Percentiles rank a stretch among this genome's conserved stretches.
These are phyloP conservation scores for Phellopilus nigrolimitatus DNA, from an alignment of 1,284 basidiomycete genomes.

Conservation along the genomic window DNA sequence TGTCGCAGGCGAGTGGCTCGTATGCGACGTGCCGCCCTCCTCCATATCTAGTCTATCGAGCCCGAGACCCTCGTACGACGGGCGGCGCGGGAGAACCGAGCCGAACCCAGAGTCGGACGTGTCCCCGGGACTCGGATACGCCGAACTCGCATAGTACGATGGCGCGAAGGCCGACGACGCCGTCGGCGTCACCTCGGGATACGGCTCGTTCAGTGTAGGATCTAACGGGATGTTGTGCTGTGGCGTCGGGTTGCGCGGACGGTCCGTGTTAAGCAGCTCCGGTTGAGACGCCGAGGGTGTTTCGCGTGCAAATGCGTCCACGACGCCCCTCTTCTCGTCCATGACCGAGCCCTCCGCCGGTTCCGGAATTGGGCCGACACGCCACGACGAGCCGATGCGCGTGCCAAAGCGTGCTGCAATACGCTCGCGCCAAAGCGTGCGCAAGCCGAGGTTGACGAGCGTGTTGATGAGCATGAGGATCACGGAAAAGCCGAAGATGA, in stretches of 20 bases:
- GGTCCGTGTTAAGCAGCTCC: constrained; percentile 22
- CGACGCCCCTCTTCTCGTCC: constrained; percentile 7
- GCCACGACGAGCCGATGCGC: constrained; percentile 24
- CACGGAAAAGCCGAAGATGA: constrained; percentile 46
- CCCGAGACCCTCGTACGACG: constrained; percentile 2
- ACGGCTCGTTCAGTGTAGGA: constrained; percentile 38
- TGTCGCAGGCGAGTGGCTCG: not conserved
- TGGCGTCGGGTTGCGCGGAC: constrained; percentile 54
- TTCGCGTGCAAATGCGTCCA: not conserved
- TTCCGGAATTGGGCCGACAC: constrained; percentile 18
- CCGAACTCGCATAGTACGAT: not conserved
- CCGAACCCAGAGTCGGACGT: not conserved
- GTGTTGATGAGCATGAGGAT: constrained; percentile 56
- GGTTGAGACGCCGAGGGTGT: not conserved
- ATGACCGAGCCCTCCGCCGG: constrained; percentile 1
- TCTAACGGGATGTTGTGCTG: constrained; percentile 41
- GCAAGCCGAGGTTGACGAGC: constrained; percentile 41
- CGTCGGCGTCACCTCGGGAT: constrained; percentile 37
- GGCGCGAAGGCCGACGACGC: constrained; percentile 27
- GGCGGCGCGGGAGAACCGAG: not conserved
- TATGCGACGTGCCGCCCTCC: not conserved
- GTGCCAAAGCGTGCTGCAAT: constrained; percentile 21
- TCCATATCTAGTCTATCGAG: constrained; percentile 3
- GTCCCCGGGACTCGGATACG: not conserved
- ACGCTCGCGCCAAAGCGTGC: constrained; percentile 25